Percentiles rank a stretch among this genome's conserved stretches.
Evolutionary conservation across 2,329 filamentous ascomycete species (phyloP).

Genomic region (Colletotrichum trifolii): DNA sequence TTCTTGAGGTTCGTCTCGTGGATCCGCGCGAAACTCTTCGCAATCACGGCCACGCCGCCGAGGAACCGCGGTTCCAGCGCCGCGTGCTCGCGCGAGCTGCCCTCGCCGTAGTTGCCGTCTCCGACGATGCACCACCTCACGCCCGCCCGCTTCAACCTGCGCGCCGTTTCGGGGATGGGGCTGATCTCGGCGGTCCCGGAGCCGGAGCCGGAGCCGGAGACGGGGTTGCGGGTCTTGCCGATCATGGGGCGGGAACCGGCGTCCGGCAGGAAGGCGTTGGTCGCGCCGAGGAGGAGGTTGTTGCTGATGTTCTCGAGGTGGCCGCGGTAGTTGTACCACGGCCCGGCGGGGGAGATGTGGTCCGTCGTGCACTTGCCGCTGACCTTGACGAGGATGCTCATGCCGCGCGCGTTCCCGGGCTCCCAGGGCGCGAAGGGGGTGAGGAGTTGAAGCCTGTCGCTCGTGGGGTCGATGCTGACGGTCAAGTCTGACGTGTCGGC

Average conservation of each 20-base stretch:
- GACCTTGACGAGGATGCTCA: conserved; percentile 48
- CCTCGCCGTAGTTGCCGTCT: conserved; percentile 79
- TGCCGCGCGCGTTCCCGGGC: conserved; percentile 38
- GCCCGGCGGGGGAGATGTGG: conserved; percentile 51
- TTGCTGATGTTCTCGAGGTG: conserved; percentile 52
- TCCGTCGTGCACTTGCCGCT: conserved; percentile 52
- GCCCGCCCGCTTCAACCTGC: conserved; percentile 38
- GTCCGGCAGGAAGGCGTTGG: conserved; percentile 44
- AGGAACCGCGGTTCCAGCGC: conserved; percentile 87
- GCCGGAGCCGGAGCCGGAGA: conserved; percentile 11
- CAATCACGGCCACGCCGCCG: conserved; percentile 84
- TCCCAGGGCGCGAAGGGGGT: conserved; percentile 44
- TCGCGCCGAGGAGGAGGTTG: conserved; percentile 48
- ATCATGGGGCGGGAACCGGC: conserved; percentile 38
- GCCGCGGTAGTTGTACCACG: conserved; percentile 52
- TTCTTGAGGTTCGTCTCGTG: conserved; percentile 96
- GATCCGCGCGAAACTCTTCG: conserved; percentile 85
- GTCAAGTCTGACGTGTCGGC: conserved; percentile 37
- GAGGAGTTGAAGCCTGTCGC: conserved; percentile 45
- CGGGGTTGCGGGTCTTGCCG: conserved; percentile 43
- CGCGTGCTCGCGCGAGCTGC: conserved; percentile 86
- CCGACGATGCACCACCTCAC: conserved; percentile 47
- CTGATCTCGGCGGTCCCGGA: conserved; percentile 18
- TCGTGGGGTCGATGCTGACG: conserved; percentile 42
- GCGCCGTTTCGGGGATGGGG: conserved; percentile 43